Base-by-base conservation (phyloP, 2,329 filamentous ascomycete genomes). In the Talaromyces sp. region DNA sequence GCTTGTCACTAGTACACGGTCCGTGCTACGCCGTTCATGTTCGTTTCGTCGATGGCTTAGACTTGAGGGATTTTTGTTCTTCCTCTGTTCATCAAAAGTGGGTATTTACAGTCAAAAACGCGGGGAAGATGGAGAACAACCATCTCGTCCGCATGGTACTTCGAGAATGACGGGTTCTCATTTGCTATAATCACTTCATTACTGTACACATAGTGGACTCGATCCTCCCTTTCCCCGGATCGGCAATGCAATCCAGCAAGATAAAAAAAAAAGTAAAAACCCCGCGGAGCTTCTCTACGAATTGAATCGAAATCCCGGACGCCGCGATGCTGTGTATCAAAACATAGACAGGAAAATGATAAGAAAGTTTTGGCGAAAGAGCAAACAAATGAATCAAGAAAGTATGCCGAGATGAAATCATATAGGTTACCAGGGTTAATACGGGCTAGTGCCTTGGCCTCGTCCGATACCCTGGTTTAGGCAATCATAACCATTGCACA, bases 271-370 rank as follows among this genome's bases (percentile, higher is more conserved):
- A 19, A 19, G n/a, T 36, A 41, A 39, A 39, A 39, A 39, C 27
- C 45, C 32, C 62, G 54, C 57, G 57, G 50, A 54, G 56, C 58
- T 54, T 57, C 60, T 66, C 67, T 61, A 64, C 52, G 59, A 63
- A 30, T 32, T 68, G 57, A 35, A 32, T 32, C 42, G 27, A 46
- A 64, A 67, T 65, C 62, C 70, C 70, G 60, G 69, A 71, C 70
- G 70, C 71, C 71, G 59, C 60, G 58, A 71, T 70, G 66, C 67
- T 68, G 67, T 72, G 70, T 70, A 72, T 69, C 63, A 58, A 61
- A 58, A 56, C 32, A 45, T 58, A 43, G 49, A 59, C 47, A 57
- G 39, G 52, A 58, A 64, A 59, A 49, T 49, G 54, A 49, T 56
- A 57, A 56, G 54, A 53, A 20, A 19, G 36, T 39, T 39, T 39